These are phyloP conservation scores for Tripterygium wilfordii DNA, from an alignment of 177 flowering plant genomes.

Conservation along the genomic window DNA sequence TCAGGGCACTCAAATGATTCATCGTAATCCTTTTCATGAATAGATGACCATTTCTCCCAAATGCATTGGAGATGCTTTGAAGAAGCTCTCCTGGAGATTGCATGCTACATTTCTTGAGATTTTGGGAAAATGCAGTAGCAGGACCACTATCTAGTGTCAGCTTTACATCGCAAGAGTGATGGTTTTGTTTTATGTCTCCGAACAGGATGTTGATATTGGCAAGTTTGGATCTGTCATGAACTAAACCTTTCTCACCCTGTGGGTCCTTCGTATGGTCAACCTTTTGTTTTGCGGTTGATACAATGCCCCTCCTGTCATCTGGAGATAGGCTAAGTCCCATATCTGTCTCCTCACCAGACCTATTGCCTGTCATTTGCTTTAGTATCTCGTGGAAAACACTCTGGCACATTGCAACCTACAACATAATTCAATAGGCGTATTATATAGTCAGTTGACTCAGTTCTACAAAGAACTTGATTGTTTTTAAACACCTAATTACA, in stretches of 20 bases:
- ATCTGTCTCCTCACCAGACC: constrained; percentile 25
- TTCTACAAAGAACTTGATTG: neutral
- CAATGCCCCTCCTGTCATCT: constrained; percentile 14
- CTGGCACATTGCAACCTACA: constrained; percentile 81
- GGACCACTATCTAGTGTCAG: constrained; percentile 19
- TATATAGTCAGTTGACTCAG: too few relatives aligned
- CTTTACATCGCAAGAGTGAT: constrained; percentile 22
- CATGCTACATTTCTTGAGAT: constrained; percentile 13
- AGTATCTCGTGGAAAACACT: constrained; percentile 79
- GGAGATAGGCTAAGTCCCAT: constrained; percentile 15
- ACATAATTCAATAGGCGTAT: constrained; percentile 9
- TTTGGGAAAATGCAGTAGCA: constrained; percentile 21
- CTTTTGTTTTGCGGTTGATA: constrained; percentile 25
- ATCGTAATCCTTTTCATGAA: constrained; percentile 49
- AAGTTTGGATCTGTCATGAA: constrained; percentile 41
- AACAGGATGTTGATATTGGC: constrained; percentile 51
- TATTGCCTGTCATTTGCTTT: constrained; percentile 69
- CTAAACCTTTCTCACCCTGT: constrained; percentile 30
- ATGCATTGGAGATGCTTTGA: constrained; percentile 41
- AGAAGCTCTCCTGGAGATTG: constrained; percentile 44
- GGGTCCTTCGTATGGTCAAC: constrained; percentile 15
- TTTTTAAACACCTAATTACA: neutral
- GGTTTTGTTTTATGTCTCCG: constrained; percentile 54
- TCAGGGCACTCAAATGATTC: constrained; percentile 53
- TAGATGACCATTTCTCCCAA: constrained; percentile 44